These are phyloP conservation scores for Wickerhamiella australiensis DNA, from an alignment of 805 yeast genomes.

Conservation along the genomic window DNA sequence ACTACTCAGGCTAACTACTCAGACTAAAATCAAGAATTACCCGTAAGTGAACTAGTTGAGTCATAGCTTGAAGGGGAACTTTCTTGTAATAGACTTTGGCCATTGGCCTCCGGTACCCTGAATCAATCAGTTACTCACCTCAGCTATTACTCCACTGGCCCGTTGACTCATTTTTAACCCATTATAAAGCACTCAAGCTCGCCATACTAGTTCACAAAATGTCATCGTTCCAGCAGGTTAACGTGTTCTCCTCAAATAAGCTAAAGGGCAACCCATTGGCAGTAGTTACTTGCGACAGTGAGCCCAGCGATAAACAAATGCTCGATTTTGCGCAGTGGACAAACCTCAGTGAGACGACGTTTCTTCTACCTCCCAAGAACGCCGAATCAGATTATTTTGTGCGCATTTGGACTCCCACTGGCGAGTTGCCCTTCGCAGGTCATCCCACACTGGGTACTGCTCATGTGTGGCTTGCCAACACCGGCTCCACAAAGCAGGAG, in stretches of 20 bases:
- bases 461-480: constrained; percentile 27
- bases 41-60: too few relatives aligned
- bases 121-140: too few relatives aligned
- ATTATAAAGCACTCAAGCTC: background rate
- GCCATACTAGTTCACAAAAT: background rate
- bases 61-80: too few relatives aligned
- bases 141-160: too few relatives aligned
- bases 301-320: constrained; percentile 33
- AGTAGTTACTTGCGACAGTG: constrained; percentile 35
- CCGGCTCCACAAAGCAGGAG: constrained; percentile 21
- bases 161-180: background rate
- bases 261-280: constrained; percentile 47
- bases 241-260: constrained; percentile 33
- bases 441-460: constrained; percentile 46
- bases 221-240: constrained; percentile 24
- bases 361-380: constrained; percentile 34
- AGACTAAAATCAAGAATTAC: too few relatives aligned
- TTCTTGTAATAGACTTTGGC: too few relatives aligned
- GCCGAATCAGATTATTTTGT: constrained; percentile 36
- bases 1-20: too few relatives aligned
- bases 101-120: too few relatives aligned
- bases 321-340: constrained; percentile 46
- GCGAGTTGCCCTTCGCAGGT: constrained; percentile 51
- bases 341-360: constrained; percentile 48
- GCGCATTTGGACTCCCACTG: constrained; percentile 38